Conservation (phyloP, 768 basidiomycete species). For the Trametes gibbosa region DNA sequence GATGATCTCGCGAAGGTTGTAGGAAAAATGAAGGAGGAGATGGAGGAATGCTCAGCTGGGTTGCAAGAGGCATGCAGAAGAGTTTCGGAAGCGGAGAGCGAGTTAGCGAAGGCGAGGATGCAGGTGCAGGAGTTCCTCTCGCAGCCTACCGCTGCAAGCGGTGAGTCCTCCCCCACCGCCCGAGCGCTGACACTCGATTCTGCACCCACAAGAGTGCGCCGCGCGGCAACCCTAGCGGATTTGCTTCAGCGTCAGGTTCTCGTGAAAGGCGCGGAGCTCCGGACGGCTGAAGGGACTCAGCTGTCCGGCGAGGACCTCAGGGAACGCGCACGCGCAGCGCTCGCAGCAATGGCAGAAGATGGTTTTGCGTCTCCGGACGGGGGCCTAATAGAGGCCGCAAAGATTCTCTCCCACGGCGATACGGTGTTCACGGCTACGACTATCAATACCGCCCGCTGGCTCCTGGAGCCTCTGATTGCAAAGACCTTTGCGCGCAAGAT, state of each 20-base stretch:
- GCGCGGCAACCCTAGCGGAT: background rate
- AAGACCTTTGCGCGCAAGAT: constrained; percentile 7
- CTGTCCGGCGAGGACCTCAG: background rate
- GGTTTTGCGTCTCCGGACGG: background rate
- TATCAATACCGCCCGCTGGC: background rate
- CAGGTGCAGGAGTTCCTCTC: no score
- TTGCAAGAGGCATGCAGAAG: no score
- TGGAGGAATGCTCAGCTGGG: no score
- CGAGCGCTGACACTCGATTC: no score
- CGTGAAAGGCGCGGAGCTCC: background rate
- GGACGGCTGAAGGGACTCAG: no score
- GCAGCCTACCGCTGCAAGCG: no score
- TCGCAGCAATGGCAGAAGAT: background rate
- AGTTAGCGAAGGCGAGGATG: no score
- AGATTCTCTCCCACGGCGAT: background rate
- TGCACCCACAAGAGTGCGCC: no score
- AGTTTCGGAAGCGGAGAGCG: no score
- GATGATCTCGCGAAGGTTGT: no score
- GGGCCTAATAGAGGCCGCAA: background rate
- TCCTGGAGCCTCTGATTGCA: background rate
- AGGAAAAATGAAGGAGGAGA: no score
- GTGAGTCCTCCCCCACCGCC: no score
- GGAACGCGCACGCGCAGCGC: background rate
- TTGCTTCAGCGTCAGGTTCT: constrained; percentile 4
- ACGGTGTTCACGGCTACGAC: background rate